These are phyloP conservation scores for Erodium texanum DNA, from an alignment of 441 rosid species.

Conservation along the genomic window DNA sequence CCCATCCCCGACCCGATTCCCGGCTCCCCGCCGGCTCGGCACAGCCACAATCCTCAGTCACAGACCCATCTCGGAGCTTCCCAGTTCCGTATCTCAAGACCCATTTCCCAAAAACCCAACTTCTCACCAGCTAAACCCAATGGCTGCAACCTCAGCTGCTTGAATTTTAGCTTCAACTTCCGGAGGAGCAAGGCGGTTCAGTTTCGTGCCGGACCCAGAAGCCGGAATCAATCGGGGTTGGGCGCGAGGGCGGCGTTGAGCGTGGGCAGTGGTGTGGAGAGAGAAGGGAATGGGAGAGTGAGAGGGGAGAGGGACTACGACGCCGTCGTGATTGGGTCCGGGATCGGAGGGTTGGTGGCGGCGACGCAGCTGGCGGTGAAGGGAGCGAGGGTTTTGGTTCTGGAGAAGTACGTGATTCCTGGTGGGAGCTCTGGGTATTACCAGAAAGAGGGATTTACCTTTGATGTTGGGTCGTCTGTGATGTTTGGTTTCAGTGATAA, in stretches of 20 bases:
- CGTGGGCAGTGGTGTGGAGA: conserved; percentile 26
- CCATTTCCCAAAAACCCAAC: neutral
- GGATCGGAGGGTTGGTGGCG: conserved; percentile 87
- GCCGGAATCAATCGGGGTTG: neutral
- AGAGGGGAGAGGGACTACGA: conserved; percentile 42
- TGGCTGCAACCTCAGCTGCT: neutral
- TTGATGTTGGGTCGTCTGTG: conserved; percentile 94
- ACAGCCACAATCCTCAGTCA: no score
- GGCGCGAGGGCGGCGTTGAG: conserved; percentile 32
- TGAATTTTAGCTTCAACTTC: neutral
- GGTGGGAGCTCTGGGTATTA: conserved; percentile 96
- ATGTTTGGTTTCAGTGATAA: conserved; percentile 97
- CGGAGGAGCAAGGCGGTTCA: neutral
- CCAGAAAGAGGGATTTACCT: conserved; percentile 75
- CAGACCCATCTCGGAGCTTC: neutral
- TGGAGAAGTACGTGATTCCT: conserved; percentile 94
- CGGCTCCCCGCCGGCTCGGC: neutral
- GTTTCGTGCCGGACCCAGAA: neutral
- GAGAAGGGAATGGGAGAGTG: conserved; percentile 8
- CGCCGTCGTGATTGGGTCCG: conserved; percentile 85
- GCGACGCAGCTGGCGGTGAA: conserved; percentile 83
- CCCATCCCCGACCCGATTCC: neutral
- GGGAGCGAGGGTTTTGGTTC: conserved; percentile 74
- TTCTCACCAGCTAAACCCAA: neutral
- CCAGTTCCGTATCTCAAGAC: neutral